Evolutionary conservation across 306 rosid species (phyloP), one percentile per base, ranked within the genome.

Genomic region (Glycine latifolia): DNA sequence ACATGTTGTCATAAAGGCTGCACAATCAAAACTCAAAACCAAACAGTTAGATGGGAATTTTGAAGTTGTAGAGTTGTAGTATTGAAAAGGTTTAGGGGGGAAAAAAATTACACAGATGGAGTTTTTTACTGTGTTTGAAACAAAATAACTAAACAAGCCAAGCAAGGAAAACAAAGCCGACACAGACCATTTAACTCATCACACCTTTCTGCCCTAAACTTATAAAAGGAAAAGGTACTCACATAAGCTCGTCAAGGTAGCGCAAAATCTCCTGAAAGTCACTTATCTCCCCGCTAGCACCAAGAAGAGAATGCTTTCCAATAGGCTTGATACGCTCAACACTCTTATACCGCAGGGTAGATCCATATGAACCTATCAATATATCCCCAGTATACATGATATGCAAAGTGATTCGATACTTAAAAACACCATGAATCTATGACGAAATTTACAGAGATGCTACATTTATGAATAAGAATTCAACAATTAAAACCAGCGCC

Each of bases 201-300:
- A 26, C 31, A 26, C 2, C 31, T 1, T 26, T 26, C 31, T 26
- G 31, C 31, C 31, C 2, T 26, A 26, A 26, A 26, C 31, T 26
- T 26, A 26, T 26, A 37, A 52, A n/a, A 43, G 16, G 20, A 37
- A 39, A 58, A 46, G 44, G 71, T 49, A 49, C 97, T 91, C 82
- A 93, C 99, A 91, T 88, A 55, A 95, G 97, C 59, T 95, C 97
- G 55, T 93, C 97, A 43, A 95, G 97, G 72, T 87, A 83, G 54
- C 86, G 89, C 54, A 92, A 60, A 50, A 94, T 83, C 90, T 94
- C 95, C 89, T 94, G 99, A 81, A 93, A 95, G 59, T 95, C 99
- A 85, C 99, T 95, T 66, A 95, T 85, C 89, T 95, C 99, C 72
- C 99, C 99, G 47, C 96, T 95, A 65, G 93, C 99, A 41, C 98